A percentile compares a stretch with the other conserved stretches of the same genome.
Conservation (phyloP, 1,139 yeast genomes). For the Kurtzmaniella quercitrusa region DNA sequence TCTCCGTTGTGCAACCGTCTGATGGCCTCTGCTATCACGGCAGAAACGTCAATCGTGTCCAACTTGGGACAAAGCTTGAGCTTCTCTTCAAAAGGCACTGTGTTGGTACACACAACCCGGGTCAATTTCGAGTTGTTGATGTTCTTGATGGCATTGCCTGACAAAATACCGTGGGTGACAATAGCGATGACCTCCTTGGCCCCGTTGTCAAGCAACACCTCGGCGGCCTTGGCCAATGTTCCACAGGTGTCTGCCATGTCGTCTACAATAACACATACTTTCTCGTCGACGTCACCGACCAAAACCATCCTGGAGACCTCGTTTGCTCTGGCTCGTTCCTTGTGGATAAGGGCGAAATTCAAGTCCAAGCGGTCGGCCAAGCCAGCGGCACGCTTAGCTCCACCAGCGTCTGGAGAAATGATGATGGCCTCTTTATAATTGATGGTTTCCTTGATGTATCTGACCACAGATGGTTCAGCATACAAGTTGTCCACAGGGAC, state of each 20-base stretch:
- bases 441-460: conserved; percentile 58
- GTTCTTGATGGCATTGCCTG: conserved; percentile 64
- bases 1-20: conserved; percentile 83
- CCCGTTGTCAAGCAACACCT: conserved; percentile 53
- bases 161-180: conserved; percentile 76
- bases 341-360: conserved; percentile 76
- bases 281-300: conserved; percentile 73
- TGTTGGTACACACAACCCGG: conserved; percentile 68
- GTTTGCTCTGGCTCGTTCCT: conserved; percentile 76
- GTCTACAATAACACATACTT: conserved; percentile 68
- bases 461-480: conserved; percentile 73
- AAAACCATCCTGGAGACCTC: conserved; percentile 72
- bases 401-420: conserved; percentile 85
- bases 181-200: conserved; percentile 75
- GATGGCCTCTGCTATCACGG: conserved; percentile 73
- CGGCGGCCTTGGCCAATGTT: conserved; percentile 73
- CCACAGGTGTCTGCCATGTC: conserved; percentile 90
- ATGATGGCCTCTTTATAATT: conserved; percentile 49
- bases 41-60: conserved; percentile 67
- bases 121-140: conserved; percentile 54
- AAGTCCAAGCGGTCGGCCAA: conserved; percentile 73
- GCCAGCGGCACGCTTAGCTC: conserved; percentile 79
- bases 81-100: conserved; percentile 64
- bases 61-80: conserved; percentile 47
- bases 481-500: conserved; percentile 80